Evolutionary conservation across 352 stramenopile genomes (phyloP).

Genomic region (Pythium periplocum): DNA sequence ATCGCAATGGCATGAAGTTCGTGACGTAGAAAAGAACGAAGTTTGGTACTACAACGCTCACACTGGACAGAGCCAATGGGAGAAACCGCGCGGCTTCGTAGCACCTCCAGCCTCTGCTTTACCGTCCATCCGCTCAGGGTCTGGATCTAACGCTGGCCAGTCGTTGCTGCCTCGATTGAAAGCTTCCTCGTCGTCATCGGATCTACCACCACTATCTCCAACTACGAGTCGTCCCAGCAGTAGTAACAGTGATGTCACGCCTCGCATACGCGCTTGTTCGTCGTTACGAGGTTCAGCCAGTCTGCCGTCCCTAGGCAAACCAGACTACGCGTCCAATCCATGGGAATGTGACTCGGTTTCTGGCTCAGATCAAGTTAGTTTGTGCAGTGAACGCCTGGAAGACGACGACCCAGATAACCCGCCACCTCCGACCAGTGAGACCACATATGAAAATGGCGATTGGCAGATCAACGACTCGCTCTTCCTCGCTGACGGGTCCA

Average conservation of each 20-base stretch:
- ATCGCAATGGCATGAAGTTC: constrained; percentile 65
- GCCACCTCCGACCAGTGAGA: background rate
- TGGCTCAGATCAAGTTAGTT: constrained; percentile 30
- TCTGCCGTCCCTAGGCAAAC: constrained; percentile 24
- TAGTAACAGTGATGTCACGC: constrained; percentile 2
- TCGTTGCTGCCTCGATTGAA: constrained; percentile 4
- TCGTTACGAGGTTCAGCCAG: background rate
- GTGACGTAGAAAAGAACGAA: constrained; percentile 57
- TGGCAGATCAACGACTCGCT: constrained; percentile 75
- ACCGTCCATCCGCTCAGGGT: background rate
- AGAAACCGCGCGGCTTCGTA: constrained; percentile 30
- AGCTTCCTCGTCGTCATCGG: background rate
- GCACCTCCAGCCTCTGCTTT: constrained; percentile 2
- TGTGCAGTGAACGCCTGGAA: constrained; percentile 35
- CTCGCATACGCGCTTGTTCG: too few relatives aligned
- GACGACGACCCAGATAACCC: constrained; percentile 13
- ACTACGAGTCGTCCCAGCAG: constrained; percentile 12
- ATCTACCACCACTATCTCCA: constrained; percentile 14
- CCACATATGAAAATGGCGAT: constrained; percentile 31
- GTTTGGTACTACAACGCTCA: constrained; percentile 80
- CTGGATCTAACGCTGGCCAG: background rate
- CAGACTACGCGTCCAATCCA: constrained; percentile 23
- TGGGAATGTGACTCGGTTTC: constrained; percentile 69
- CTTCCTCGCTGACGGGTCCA: constrained; percentile 84
- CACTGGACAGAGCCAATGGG: constrained; percentile 75